Base-by-base conservation (phyloP, 2,329 filamentous ascomycete genomes). In the Parafenestella ontariensis region DNA sequence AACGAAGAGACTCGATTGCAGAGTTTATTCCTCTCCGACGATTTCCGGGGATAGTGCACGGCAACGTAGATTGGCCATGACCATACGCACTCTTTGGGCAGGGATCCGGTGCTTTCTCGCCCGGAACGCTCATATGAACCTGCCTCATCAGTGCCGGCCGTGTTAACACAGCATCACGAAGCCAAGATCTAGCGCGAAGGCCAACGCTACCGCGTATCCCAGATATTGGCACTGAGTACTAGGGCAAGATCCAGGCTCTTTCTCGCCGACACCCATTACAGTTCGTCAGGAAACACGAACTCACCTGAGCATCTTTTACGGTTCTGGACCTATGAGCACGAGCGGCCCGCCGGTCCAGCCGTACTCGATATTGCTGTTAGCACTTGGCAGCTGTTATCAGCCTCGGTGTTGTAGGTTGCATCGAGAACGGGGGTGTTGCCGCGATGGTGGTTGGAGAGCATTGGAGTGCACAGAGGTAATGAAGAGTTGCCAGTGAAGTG, bases 291-390 rank as follows among this genome's bases (percentile, higher is more conserved):
- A 50, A 50, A 74, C 66, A 74, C 66, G 64, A 70, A 69, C 65
- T 70, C 68, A 68, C 62, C 67, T 69, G 62, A 69, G 61, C 56
- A 52, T 18, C 48, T 28, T 39, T 36, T 43, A 58, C 34, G 39
- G 40, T 49, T 66, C 56, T 68, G 46, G 56, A 66, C 69, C 66
- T 66, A 65, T 69, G 61, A 65, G 43, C 57, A 52, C 41, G 49
- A 61, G 55, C 66, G 67, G 66, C 61, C 66, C 65, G 66, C 64
- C 68, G 68, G 65, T 62, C 69, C 66, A 69, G 41, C 61, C 70
- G 72, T 70, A 69, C 59, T 68, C 53, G 52, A 75, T 72, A 75
- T 73, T 74, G 56, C 52, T 56, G 49, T 28, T 46, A 24, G 20
- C 33, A 18, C 71, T 75, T 74, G 69, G 71, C 71, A 55, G 44